Evolutionary conservation across 1,139 yeast genomes (phyloP), one percentile per base, ranked within the genome.

Genomic region (Geotrichum cucujoidarum): DNA sequence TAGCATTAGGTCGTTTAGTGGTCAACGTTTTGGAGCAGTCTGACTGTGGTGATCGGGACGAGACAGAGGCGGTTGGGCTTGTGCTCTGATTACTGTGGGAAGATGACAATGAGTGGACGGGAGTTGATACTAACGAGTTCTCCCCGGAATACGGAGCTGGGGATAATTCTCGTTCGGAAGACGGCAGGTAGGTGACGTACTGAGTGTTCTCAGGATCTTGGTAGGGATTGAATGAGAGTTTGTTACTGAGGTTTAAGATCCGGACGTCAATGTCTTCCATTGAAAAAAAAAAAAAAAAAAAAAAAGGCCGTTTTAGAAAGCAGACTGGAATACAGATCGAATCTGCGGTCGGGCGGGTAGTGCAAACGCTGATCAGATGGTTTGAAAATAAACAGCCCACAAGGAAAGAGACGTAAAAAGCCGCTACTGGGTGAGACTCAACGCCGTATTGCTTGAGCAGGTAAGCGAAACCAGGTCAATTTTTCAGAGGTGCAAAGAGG

Each of bases 211-310:
- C 45, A 10, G 53, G 46, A 40, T 47, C 50, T 22, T 41, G 41
- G 21, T 42, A 44, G 13, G 52, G 53, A 34, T 43, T 49, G 16
- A 45, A 32, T 18, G 48, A 45, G 24, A 50, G 45, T 21, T 41
- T 48, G n/a, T 47, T 35, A 22, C 53, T 40, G 35, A 50, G 37
- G 27, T 47, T 43, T 25, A 35, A 24, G 10, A 50, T 50, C 22
- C 53, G 49, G 27, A 42, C 42, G 43, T 50, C 53, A 35, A 50
- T 43, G 29, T 50, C 50, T 22, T 50, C 53, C 53, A 50, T 50
- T 22, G 40, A 45, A 24, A 24, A n/a, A n/a, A n/a, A n/a, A n/a
- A n/a, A n/a, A n/a, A n/a, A n/a, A n/a, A n/a, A n/a, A n/a, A n/a
- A n/a, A n/a, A n/a, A n/a, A n/a, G n/a, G n/a, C n/a, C n/a, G n/a